A percentile compares a stretch with the other conserved stretches of the same genome.
phyloP scores from a whole-genome alignment of 2,329 filamentous ascomycete species.

The Fusarium pilosicola region DNA sequence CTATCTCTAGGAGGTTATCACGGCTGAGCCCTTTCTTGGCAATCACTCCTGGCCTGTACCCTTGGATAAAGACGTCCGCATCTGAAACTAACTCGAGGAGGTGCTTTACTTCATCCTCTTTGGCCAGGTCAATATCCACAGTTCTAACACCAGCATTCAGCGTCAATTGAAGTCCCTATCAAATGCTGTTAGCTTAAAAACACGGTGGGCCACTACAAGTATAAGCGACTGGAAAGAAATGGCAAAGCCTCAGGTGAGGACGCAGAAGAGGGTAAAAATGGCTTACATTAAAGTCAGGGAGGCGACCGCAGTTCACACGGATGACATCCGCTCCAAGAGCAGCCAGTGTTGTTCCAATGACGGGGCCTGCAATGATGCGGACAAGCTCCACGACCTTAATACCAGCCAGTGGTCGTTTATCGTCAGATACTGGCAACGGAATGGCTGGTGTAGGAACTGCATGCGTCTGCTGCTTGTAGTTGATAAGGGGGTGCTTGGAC shows the following conservation, averaged over 20 bases:
- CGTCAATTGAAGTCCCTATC: background rate
- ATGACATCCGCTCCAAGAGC: background rate
- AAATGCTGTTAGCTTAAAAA: background rate
- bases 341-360: background rate
- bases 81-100: background rate
- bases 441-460: background rate
- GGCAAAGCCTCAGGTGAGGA: rapidly evolving
- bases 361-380: background rate
- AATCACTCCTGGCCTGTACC: background rate
- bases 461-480: background rate
- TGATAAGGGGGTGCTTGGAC: background rate
- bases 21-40: background rate
- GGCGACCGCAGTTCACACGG: background rate
- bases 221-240: rapidly evolving
- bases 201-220: rapidly evolving
- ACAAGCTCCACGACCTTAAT: background rate
- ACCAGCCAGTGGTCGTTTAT: background rate
- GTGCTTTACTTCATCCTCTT: background rate
- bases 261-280: background rate
- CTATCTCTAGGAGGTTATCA: background rate
- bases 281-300: background rate
- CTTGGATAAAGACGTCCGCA: background rate
- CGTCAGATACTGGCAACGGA: background rate
- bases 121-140: background rate
- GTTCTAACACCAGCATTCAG: background rate